Evolutionary conservation across 192 early-diverging fungal species (phyloP).

Genomic region (Hyaloraphidium curvatum): DNA sequence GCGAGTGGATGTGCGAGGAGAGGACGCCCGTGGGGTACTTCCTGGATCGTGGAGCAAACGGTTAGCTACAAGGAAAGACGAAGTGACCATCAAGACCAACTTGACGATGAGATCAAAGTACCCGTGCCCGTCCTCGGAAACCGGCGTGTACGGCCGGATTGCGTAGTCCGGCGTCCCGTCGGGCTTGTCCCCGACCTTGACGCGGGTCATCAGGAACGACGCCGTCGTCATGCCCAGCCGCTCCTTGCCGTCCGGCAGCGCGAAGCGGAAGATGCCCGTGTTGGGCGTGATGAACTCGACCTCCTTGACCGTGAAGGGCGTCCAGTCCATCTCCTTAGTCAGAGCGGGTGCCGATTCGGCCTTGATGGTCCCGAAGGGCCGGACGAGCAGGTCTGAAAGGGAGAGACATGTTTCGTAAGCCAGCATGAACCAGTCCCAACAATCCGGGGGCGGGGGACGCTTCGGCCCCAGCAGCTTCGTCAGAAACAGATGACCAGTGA

Average conservation of each 20-base stretch:
- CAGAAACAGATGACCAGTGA: too few species aligned
- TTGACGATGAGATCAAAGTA: slow-evolving; percentile 56
- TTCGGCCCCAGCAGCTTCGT: too few species aligned
- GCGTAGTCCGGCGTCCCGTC: slow-evolving; percentile 32
- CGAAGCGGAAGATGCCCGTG: slow-evolving; percentile 35
- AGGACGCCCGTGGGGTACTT: slow-evolving; percentile 48
- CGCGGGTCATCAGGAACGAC: slow-evolving; percentile 65
- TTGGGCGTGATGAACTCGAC: slow-evolving; percentile 9
- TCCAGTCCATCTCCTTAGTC: too few species aligned
- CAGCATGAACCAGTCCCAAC: too few species aligned
- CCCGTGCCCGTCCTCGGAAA: slow-evolving; percentile 30
- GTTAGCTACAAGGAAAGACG: neutral
- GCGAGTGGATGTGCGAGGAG: slow-evolving; percentile 36
- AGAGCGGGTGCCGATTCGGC: too few species aligned
- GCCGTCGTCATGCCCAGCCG: slow-evolving; percentile 48
- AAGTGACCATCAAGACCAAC: neutral
- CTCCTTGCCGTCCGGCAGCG: slow-evolving; percentile 36
- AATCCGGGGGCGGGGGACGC: too few species aligned
- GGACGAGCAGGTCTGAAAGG: too few species aligned
- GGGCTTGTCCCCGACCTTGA: slow-evolving; percentile 22
- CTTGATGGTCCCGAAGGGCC: too few species aligned
- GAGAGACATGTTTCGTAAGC: too few species aligned
- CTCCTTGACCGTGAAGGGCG: slow-evolving; percentile 28
- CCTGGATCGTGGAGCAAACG: slow-evolving; percentile 19
- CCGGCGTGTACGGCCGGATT: slow-evolving; percentile 72